Conservation (phyloP, 2,329 filamentous ascomycete genomes). For the Furcasterigmium furcatum region DNA sequence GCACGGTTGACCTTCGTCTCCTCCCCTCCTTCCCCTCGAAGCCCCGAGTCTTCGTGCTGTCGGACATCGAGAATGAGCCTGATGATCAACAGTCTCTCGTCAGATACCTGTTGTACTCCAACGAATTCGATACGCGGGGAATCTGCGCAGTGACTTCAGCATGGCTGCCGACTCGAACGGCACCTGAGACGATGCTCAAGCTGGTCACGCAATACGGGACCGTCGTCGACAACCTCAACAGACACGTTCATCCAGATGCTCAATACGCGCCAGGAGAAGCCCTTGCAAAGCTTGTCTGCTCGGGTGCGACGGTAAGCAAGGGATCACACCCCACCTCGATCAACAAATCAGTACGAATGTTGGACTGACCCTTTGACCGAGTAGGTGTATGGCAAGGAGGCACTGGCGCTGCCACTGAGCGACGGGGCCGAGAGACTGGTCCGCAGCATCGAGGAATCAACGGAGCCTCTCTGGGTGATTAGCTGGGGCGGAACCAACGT, state of each 20-base stretch:
- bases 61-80: conserved; percentile 41
- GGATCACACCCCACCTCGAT: no score
- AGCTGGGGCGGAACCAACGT: conserved; percentile 51
- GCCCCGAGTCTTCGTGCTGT: conserved; percentile 32
- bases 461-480: conserved; percentile 45
- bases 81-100: conserved; percentile 40
- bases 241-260: conserved; percentile 39
- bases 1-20: no score
- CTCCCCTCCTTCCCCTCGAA: conserved; percentile 12
- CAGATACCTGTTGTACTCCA: conserved; percentile 38
- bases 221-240: conserved; percentile 42
- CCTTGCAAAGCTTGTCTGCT: conserved; percentile 18
- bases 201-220: conserved; percentile 38
- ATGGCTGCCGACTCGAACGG: conserved; percentile 35
- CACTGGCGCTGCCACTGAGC: conserved; percentile 21
- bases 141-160: conserved; percentile 40
- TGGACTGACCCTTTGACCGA: no score
- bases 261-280: conserved; percentile 32
- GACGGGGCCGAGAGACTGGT: conserved; percentile 39
- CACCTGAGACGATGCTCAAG: conserved; percentile 35
- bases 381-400: conserved; percentile 27
- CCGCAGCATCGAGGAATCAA: conserved; percentile 12
- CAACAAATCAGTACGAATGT: no score
- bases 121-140: conserved; percentile 39
- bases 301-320: conserved; percentile 28